Base-by-base conservation (phyloP, 768 basidiomycete genomes). In the Dentipellis fragilis region DNA sequence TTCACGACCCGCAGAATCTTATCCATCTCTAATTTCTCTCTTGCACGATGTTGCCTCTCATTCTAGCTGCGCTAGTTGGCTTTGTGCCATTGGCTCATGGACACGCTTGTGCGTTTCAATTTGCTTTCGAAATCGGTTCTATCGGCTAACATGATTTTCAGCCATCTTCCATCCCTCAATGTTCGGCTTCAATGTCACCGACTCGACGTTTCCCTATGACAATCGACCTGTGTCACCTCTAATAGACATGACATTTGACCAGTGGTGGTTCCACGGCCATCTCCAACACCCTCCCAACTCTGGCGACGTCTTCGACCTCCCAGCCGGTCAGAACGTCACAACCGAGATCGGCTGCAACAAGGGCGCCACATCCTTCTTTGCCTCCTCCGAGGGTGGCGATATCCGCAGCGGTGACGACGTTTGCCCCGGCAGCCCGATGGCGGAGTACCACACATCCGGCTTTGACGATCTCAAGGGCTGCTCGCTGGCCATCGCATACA, bases 401-500 rank as follows among this genome's bases (percentile, higher is more conserved):
- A 71, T 80, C 55, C 78, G 75, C 10, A 68, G 76, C 40, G 75
- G 74, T 22, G 72, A 84, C 64, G 64, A 79, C 56, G 71, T 73
- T 4, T 86, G 84, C 57, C 80, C 82, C 0, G 69, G 70, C 16
- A 72, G 76, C 0, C 65, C 71, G 1, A 62, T 66, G 9, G 49
- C 68, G 1, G 72, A 74, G 16, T 84, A 72, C 66, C 84, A 87
- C 61, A 85, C 84, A 0, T 75, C 68, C 0, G 80, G 79, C 0
- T 48, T 75, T 0, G 66, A 73, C 53, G 83, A 84, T 60, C 66
- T 83, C 37, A 76, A 73, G 51, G 84, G 85, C 10, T 87, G 85
- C 64, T 80, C 78, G 0, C 70, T 92, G 35, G 86, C 80, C 0
- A 89, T 92, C 59, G 78, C 85, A n/a, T 89, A 92, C 71, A 83